A percentile compares a stretch with the other conserved stretches of the same genome.
These are phyloP conservation scores for Alloteropsis semialata DNA, from an alignment of 176 grass and related monocot genomes.

Conservation along the genomic window DNA sequence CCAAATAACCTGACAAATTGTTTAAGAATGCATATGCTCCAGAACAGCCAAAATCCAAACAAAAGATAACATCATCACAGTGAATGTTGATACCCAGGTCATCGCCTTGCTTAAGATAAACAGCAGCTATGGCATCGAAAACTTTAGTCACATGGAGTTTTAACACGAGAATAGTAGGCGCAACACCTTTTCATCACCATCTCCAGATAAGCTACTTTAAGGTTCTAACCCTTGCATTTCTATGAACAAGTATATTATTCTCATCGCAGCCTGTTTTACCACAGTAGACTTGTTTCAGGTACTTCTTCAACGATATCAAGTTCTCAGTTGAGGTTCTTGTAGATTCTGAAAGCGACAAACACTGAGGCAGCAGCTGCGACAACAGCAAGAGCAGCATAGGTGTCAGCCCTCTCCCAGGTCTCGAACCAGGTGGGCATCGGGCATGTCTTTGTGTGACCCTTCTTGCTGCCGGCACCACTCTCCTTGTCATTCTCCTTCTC, in stretches of 20 bases:
- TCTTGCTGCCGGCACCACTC: slow-evolving; percentile 13
- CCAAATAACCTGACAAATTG: background rate
- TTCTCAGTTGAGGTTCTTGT: slow-evolving; percentile 64
- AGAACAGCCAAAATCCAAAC: slow-evolving; percentile 21
- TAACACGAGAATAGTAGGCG: background rate
- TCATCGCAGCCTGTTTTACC: slow-evolving; percentile 32
- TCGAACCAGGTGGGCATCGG: slow-evolving; percentile 79
- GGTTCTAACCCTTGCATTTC: slow-evolving; percentile 33
- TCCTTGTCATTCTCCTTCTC: slow-evolving; percentile 36
- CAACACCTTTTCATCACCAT: slow-evolving; percentile 23
- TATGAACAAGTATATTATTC: slow-evolving; percentile 55
- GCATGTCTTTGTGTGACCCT: slow-evolving; percentile 53
- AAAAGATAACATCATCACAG: slow-evolving; percentile 10
- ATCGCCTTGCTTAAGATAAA: background rate
- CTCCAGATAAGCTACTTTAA: slow-evolving; percentile 24
- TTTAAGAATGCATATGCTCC: background rate
- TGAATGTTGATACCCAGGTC: background rate
- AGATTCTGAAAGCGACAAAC: slow-evolving; percentile 68
- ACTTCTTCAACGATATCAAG: slow-evolving; percentile 24
- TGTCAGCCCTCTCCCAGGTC: slow-evolving; percentile 83
- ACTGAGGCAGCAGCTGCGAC: slow-evolving; percentile 62
- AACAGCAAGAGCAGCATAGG: slow-evolving; percentile 77
- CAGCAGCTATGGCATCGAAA: slow-evolving; percentile 16
- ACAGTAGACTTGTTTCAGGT: slow-evolving; percentile 1
- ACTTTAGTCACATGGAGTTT: slow-evolving; percentile 16